Evolutionary conservation across 2,329 filamentous ascomycete genomes (phyloP), one percentile per base, ranked within the genome.

Genomic region (Xylariomycetidae sp.): DNA sequence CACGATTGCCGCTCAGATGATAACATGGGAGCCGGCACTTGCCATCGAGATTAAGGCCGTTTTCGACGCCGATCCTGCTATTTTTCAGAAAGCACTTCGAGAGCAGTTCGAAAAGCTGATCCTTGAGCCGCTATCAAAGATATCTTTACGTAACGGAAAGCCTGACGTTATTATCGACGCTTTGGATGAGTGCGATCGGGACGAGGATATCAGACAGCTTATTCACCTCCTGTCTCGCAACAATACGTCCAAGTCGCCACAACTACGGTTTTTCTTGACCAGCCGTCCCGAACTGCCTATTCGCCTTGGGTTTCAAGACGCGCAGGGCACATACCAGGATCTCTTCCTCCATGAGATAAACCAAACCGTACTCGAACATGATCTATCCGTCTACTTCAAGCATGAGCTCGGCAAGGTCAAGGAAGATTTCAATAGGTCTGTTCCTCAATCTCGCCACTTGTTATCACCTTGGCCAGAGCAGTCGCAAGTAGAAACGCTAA

Each of bases 51-150:
- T 65, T 19, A 44, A 44, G 13, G 27, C 48, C 7, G 53, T 53
- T 6, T 48, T 67, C n/a, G 44, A 60, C 4, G 25, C 25, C 2
- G 48, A 64, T 28, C 50, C 49, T 14, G 25, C 14, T 6, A 54
- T 66, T 16, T 8, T 42, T 5, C 33, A 33, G 5, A 60, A 61
- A 33, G 12, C 38, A 11, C 17, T 62, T 3, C 38, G 33, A 14
- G 47, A 64, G 12, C 65, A 69, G 39, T 68, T 66, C 38, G 48
- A 63, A 2, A 57, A 56, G 32, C 59, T 70, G 0, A 46, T 68
- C 25, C 27, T 60, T 0, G 18, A 58, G 7, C 64, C 64, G 1
- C 34, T 66, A 2, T 29, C 22, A 7, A 40, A 36, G 0, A 27
- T 39, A 13, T 8, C 26, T n/a, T 10, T 6, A 6, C 17, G 28